phyloP scores from a whole-genome alignment of 257 asterid species.

The Solanum pennellii region DNA sequence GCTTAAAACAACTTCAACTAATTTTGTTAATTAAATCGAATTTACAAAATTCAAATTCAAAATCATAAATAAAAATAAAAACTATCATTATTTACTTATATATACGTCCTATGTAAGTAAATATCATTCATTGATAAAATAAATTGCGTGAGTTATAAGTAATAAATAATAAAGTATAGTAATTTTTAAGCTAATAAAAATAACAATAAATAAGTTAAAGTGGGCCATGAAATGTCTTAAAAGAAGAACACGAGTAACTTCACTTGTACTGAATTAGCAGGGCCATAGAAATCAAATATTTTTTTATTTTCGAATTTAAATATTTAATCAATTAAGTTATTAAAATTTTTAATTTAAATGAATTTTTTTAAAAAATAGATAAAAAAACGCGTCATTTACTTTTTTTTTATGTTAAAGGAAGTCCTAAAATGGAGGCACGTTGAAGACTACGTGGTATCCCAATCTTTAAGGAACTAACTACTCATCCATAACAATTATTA shows the following conservation, averaged over 20 bases:
- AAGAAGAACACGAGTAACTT: background rate
- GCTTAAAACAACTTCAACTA: too few relatives aligned
- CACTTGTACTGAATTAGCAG: background rate
- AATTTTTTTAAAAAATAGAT: background rate
- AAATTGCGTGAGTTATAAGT: background rate
- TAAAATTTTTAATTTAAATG: accelerated
- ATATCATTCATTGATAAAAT: background rate
- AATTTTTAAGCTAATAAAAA: background rate
- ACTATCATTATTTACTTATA: background rate
- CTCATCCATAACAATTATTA: background rate
- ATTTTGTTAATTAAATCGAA: background rate
- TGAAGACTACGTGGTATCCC: background rate
- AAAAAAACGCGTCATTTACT: background rate
- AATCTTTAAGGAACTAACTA: background rate
- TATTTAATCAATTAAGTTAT: too few relatives aligned
- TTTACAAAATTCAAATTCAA: background rate
- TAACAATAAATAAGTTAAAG: too few relatives aligned
- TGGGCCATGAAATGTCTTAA: background rate
- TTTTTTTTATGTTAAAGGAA: background rate
- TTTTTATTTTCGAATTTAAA: too few relatives aligned
- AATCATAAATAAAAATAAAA: background rate
- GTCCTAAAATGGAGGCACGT: background rate
- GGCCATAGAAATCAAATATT: background rate
- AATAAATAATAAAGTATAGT: background rate
- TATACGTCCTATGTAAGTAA: background rate